Conservation (phyloP, 176 grass and related monocot genomes). For the Ampelocalamus luodianensis region DNA sequence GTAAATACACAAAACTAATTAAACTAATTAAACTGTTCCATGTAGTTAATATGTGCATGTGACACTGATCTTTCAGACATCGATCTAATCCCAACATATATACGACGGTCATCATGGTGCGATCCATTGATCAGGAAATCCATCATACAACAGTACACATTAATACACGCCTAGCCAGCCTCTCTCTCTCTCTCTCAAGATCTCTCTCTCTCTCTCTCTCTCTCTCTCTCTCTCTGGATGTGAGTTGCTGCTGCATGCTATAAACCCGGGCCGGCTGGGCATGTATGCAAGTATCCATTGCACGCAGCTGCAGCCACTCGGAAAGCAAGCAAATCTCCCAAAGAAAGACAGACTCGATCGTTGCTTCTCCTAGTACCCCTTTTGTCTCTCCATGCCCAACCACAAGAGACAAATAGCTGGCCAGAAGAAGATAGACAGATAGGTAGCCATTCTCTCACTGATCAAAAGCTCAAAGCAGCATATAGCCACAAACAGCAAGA, state of each 20-base stretch:
- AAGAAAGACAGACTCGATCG: not conserved
- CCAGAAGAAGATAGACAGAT: not conserved
- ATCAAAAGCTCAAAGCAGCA: not conserved
- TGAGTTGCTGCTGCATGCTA: not conserved
- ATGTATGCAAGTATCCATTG: not conserved
- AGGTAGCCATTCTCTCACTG: not conserved
- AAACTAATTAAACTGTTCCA: no score
- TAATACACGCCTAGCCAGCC: not conserved
- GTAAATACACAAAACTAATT: not conserved
- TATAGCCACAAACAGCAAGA: no score
- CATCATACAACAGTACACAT: slow-evolving; percentile 57
- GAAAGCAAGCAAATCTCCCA: not conserved
- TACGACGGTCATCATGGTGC: slow-evolving; percentile 23
- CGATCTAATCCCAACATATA: not conserved
- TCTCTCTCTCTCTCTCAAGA: not conserved
- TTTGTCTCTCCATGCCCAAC: slow-evolving; percentile 30
- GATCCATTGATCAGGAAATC: slow-evolving; percentile 43
- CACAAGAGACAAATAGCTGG: not conserved
- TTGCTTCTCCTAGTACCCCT: slow-evolving; percentile 32
- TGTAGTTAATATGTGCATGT: no score
- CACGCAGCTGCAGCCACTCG: not conserved
- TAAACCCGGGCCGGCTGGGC: not conserved
- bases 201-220: slow-evolving; percentile 6
- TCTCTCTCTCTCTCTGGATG: slow-evolving; percentile 2
- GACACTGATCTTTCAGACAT: no score